phyloP scores from a whole-genome alignment of 345 rosid species.

The Bretschneidera sinensis region DNA sequence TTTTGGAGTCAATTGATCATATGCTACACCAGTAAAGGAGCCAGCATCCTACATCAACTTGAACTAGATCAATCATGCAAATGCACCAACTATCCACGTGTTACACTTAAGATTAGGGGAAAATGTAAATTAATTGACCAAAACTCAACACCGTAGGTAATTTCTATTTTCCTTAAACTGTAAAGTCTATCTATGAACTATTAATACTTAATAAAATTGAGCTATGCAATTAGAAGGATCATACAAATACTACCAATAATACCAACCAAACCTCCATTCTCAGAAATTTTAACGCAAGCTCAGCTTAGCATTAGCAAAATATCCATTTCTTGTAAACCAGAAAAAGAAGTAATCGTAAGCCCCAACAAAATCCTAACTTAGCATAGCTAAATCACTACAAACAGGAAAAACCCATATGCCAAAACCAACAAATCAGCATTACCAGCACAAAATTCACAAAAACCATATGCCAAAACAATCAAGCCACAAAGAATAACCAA shows the following conservation, averaged over 20 bases:
- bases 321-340: not conserved
- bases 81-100: not conserved
- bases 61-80: not conserved
- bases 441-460: not conserved
- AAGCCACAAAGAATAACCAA: not conserved
- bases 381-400: not conserved
- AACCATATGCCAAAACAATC: conserved; percentile 1
- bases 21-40: too few relatives aligned
- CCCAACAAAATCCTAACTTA: not conserved
- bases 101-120: not conserved
- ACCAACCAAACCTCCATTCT: not conserved
- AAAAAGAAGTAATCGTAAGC: not conserved
- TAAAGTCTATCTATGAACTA: not conserved
- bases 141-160: not conserved
- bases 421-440: conserved; percentile 2
- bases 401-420: conserved; percentile 18
- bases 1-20: not conserved
- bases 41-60: not conserved
- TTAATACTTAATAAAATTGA: too few relatives aligned
- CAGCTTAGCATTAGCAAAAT: not conserved
- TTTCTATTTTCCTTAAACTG: too few relatives aligned
- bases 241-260: not conserved
- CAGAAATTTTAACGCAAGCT: not conserved
- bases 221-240: not conserved
- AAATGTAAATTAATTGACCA: not conserved